Conservation (phyloP, 768 basidiomycete species). For the Dacryopinax spathularia region DNA sequence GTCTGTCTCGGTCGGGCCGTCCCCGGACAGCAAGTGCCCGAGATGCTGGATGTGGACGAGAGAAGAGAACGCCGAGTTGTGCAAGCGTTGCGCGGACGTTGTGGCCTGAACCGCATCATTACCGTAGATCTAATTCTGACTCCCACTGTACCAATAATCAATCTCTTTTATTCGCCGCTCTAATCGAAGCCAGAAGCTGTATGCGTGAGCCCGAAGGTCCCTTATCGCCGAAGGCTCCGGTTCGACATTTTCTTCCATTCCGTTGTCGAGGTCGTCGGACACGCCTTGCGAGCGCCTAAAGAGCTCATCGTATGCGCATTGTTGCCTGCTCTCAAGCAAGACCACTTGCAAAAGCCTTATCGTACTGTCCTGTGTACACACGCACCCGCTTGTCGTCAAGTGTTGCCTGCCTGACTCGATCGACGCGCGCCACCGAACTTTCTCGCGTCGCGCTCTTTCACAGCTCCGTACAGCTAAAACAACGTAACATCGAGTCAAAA, state of each 20-base stretch:
- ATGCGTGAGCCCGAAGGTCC: no score
- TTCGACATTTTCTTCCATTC: neutral
- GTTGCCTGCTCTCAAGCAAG: neutral
- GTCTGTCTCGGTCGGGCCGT: slow-evolving; percentile 45
- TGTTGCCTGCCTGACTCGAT: slow-evolving; percentile 1
- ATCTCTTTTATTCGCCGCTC: no score
- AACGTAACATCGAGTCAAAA: neutral
- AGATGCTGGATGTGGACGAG: slow-evolving; percentile 79
- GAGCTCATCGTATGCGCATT: neutral
- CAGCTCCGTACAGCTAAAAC: neutral
- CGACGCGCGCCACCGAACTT: slow-evolving; percentile 1
- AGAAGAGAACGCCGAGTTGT: slow-evolving; percentile 37
- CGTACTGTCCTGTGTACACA: neutral
- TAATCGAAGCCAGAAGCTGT: no score
- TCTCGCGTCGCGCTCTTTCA: neutral
- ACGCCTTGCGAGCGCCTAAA: neutral
- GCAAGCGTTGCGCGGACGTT: slow-evolving; percentile 43
- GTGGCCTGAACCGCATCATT: no score
- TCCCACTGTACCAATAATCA: no score
- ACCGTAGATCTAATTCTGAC: no score
- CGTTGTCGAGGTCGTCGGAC: neutral
- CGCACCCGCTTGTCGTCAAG: neutral
- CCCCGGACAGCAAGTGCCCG: slow-evolving; percentile 59
- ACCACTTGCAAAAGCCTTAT: neutral
- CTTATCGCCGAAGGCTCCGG: neutral